Percentiles rank a stretch among this genome's conserved stretches.
Conservation (phyloP, 108 stramenopile species). For the Nitzschia sp. region DNA sequence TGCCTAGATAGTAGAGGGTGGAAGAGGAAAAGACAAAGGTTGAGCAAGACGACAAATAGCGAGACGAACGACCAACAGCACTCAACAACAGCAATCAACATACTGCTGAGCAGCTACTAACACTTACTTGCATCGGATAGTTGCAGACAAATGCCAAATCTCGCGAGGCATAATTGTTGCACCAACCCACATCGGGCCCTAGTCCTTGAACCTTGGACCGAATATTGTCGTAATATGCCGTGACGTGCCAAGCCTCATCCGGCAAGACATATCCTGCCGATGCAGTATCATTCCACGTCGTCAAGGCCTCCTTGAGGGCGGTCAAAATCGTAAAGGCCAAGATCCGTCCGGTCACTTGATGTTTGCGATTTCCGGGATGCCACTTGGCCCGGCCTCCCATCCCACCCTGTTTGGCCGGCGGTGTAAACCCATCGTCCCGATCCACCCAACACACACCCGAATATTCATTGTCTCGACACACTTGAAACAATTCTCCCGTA, state of each 20-base stretch:
- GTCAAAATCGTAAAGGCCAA: slow-evolving; percentile 52
- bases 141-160: slow-evolving; percentile 26
- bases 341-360: slow-evolving; percentile 61
- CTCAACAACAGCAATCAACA: neutral
- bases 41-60: too few relatives aligned
- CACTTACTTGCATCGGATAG: slow-evolving; percentile 24
- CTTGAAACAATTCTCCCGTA: slow-evolving; percentile 18
- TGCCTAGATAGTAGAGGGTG: slow-evolving; percentile 12
- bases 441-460: slow-evolving; percentile 62
- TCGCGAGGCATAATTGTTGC: neutral
- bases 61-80: too few relatives aligned
- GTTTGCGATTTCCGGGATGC: slow-evolving; percentile 66
- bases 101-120: neutral
- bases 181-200: slow-evolving; percentile 4
- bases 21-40: neutral
- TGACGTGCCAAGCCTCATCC: slow-evolving; percentile 67
- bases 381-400: slow-evolving; percentile 31
- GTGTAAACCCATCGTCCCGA: slow-evolving; percentile 43
- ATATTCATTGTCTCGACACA: slow-evolving; percentile 49
- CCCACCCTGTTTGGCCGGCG: slow-evolving; percentile 35
- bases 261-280: slow-evolving; percentile 26
- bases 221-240: slow-evolving; percentile 34
- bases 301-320: slow-evolving; percentile 60
- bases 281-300: slow-evolving; percentile 49
- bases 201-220: slow-evolving; percentile 19